These are phyloP conservation scores for Pleoardoris graminearum DNA, from an alignment of 2,329 filamentous ascomycete genomes.

Conservation along the genomic window DNA sequence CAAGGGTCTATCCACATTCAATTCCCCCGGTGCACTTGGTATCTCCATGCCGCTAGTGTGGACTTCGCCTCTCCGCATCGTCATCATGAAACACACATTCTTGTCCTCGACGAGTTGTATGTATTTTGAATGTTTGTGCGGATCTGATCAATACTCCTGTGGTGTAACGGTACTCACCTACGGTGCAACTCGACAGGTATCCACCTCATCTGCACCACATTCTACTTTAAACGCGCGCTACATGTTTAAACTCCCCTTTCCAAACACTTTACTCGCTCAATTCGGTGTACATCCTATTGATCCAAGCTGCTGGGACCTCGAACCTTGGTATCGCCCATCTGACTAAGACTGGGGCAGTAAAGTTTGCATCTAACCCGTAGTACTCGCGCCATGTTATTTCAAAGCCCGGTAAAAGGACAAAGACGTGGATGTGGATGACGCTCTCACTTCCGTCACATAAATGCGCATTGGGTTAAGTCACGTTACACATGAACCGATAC, in stretches of 20 bases:
- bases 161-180: slow-evolving; percentile 1
- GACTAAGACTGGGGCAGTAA: background rate
- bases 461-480: background rate
- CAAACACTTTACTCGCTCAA: background rate
- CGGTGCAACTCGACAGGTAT: background rate
- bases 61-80: background rate
- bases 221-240: too few relatives aligned
- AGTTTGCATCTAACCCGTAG: background rate
- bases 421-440: background rate
- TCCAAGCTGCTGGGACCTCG: slow-evolving; percentile 1
- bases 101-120: background rate
- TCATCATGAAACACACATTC: background rate
- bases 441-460: background rate
- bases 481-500: background rate
- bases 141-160: background rate
- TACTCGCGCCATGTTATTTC: background rate
- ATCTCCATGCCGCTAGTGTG: background rate
- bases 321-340: background rate
- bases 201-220: background rate
- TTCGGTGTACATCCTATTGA: background rate
- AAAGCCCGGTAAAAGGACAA: background rate
- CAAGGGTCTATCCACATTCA: background rate
- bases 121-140: slow-evolving; percentile 2
- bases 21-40: background rate
- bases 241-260: background rate